Percentiles rank a stretch among this genome's conserved stretches.
phyloP scores from a whole-genome alignment of 495 filamentous ascomycete genomes.

The Penicillium bovifimosum region DNA sequence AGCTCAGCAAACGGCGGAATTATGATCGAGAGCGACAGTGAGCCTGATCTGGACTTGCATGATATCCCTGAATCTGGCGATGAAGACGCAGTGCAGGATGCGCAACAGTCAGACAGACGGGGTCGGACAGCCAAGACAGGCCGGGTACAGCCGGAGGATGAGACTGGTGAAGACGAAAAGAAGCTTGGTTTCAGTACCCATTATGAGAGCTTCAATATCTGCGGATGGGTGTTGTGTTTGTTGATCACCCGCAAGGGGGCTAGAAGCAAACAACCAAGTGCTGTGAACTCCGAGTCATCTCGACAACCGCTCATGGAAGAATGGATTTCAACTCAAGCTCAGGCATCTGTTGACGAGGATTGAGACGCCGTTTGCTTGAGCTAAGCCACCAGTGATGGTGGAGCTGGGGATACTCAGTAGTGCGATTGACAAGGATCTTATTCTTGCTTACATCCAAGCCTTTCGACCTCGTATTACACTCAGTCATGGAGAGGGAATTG shows the following conservation, averaged over 20 bases:
- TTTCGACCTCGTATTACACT: constrained; percentile 6
- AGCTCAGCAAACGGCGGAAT: constrained; percentile 31
- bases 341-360: constrained; percentile 42
- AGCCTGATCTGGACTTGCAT: constrained; percentile 29
- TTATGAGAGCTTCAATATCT: constrained; percentile 94
- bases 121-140: constrained; percentile 9
- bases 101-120: constrained; percentile 5
- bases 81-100: not conserved
- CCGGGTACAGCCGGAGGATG: constrained; percentile 19
- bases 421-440: constrained; percentile 4
- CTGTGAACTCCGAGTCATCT: constrained; percentile 23
- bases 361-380: constrained; percentile 8
- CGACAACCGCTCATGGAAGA: constrained; percentile 87
- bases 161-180: constrained; percentile 63
- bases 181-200: constrained; percentile 76
- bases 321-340: constrained; percentile 74
- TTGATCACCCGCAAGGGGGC: constrained; percentile 70
- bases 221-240: constrained; percentile 83
- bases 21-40: constrained; percentile 41
- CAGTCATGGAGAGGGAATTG: constrained; percentile 14
- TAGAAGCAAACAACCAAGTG: constrained; percentile 30
- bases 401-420: not conserved
- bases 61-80: constrained; percentile 33
- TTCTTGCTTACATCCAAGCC: constrained; percentile 7
- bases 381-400: not conserved